Evolutionary conservation across 768 basidiomycete species (phyloP), one percentile per base, ranked within the genome.

Genomic region (Calvatia gigantea): DNA sequence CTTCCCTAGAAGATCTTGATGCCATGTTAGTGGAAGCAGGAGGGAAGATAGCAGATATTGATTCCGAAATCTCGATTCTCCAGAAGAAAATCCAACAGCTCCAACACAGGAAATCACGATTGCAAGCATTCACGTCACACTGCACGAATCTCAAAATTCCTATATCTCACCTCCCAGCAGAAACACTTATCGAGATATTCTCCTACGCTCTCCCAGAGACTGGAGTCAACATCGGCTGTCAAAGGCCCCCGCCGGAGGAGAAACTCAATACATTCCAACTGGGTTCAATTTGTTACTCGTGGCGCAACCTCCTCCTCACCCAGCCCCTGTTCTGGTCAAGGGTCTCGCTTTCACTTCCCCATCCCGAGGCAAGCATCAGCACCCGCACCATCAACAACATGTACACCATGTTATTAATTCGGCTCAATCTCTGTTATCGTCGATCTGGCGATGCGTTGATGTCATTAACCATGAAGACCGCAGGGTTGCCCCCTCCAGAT

Each of bases 321-420:
- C 45, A 47, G 17, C 45, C 45, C 14, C 45, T 47, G 11, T 31
- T 47, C n/a, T 47, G 45, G 45, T 47, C 45, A 3, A 47, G 32
- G 25, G 45, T 47, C 19, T n/a, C 25, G 27, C 28, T 47, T n/a
- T 47, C 45, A 12, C 29, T 47, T 9, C 45, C 28, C 7, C 45
- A 47, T 47, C n/a, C 45, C 7, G 45, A 47, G 28, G n/a, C 45
- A 17, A 47, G 45, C 15, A 29, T 47, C 28, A 28, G 12, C 9
- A 31, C 15, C 6, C 45, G 45, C 45, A 32, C 28, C 12, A 5
- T 17, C 45, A 29, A 37, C 35, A 37, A 37, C 35, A 47, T 17
- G 15, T 23, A 47, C 29, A 31, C 11, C 3, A n/a, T 6, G 29
- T 19, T 29, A 3, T 25, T 47, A 15, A 19, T 29, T 31, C 45